A percentile compares a stretch with the other conserved stretches of the same genome.
Conservation (phyloP, 2,329 filamentous ascomycete species). For the Macrophomina phaseolina region DNA sequence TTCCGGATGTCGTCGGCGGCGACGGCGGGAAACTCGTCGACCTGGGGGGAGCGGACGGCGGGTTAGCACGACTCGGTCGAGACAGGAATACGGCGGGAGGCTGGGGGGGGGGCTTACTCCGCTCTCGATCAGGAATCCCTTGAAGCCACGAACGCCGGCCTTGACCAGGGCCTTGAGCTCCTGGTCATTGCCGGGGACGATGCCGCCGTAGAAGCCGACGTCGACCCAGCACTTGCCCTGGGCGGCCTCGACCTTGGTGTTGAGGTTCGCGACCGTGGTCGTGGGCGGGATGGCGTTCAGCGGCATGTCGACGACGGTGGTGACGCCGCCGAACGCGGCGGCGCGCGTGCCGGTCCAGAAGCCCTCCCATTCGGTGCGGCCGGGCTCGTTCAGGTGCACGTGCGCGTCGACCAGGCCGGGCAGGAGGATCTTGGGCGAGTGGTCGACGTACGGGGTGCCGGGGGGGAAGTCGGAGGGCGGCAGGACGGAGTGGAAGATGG, state of each 20-base stretch:
- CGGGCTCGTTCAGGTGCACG: slow-evolving; percentile 96
- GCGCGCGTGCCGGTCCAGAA: slow-evolving; percentile 95
- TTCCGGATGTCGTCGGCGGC: slow-evolving; percentile 76
- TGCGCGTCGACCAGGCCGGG: slow-evolving; percentile 96
- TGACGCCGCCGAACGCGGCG: slow-evolving; percentile 93
- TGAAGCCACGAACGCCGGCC: slow-evolving; percentile 91
- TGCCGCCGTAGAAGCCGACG: slow-evolving; percentile 96
- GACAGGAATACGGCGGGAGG: too few species aligned
- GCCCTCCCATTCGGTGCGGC: slow-evolving; percentile 96
- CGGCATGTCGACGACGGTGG: slow-evolving; percentile 97
- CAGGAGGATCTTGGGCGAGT: slow-evolving; percentile 82
- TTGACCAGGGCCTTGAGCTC: slow-evolving; percentile 82
- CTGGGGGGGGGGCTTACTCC: slow-evolving; percentile 67
- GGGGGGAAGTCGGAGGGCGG: slow-evolving; percentile 75
- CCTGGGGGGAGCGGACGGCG: slow-evolving; percentile 56
- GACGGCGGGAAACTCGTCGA: slow-evolving; percentile 96
- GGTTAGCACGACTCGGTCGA: background rate
- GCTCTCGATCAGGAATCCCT: slow-evolving; percentile 96
- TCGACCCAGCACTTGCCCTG: slow-evolving; percentile 95
- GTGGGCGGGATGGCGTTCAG: slow-evolving; percentile 96
- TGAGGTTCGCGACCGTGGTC: slow-evolving; percentile 80
- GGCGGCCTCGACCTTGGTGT: slow-evolving; percentile 85
- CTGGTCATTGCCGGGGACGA: slow-evolving; percentile 85
- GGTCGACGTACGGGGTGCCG: slow-evolving; percentile 76
- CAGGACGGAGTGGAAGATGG: slow-evolving; percentile 75